These are phyloP conservation scores for Phytopythium helicoides DNA, from an alignment of 352 stramenopile species.

Conservation along the genomic window DNA sequence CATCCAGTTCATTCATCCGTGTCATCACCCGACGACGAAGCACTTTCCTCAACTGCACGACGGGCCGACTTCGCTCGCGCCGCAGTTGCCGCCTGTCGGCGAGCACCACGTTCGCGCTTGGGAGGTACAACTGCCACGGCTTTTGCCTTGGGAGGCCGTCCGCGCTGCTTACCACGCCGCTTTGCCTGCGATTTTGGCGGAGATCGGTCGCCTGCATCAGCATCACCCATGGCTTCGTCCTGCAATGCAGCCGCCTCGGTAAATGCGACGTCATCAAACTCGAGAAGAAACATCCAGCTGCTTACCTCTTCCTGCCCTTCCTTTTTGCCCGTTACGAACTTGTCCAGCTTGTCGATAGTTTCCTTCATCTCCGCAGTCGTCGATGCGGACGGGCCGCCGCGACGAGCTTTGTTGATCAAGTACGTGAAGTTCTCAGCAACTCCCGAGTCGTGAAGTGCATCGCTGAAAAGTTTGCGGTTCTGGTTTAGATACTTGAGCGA, in stretches of 20 bases:
- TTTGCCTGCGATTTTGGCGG: background rate
- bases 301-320: conserved; percentile 54
- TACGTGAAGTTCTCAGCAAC: conserved; percentile 91
- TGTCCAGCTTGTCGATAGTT: conserved; percentile 67
- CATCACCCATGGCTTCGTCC: conserved; percentile 10
- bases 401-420: conserved; percentile 67
- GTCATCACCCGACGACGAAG: conserved; percentile 25
- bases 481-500: conserved; percentile 92
- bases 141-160: conserved; percentile 5
- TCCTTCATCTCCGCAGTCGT: conserved; percentile 68
- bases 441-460: conserved; percentile 89
- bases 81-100: conserved; percentile 12
- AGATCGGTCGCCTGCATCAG: background rate
- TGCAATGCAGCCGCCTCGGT: conserved; percentile 1
- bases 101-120: conserved; percentile 30
- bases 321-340: conserved; percentile 46
- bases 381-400: conserved; percentile 29
- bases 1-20: conserved; percentile 6
- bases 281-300: background rate
- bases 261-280: background rate
- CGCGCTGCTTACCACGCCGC: conserved; percentile 1
- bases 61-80: conserved; percentile 20
- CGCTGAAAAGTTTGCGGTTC: conserved; percentile 86
- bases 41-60: conserved; percentile 13
- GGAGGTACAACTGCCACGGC: conserved; percentile 7